Evolutionary conservation across 2,329 filamentous ascomycete species (phyloP).

Genomic region (Calonectria pseudoturangicola): DNA sequence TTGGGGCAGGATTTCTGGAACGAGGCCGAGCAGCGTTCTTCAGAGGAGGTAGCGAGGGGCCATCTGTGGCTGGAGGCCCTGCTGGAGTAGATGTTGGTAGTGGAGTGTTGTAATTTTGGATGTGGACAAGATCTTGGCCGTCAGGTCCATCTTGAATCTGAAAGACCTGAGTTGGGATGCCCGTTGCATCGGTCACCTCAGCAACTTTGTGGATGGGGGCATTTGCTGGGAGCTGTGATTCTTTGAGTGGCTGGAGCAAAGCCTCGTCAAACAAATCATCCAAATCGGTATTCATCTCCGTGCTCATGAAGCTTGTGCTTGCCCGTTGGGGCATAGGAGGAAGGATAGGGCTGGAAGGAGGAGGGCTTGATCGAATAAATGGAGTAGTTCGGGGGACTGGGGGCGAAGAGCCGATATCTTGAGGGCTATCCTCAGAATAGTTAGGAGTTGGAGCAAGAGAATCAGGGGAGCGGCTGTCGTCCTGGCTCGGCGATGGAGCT

Average conservation of each 20-base stretch:
- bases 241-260: conserved; percentile 64
- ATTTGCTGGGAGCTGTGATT: conserved; percentile 54
- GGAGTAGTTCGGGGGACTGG: conserved; percentile 81
- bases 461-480: conserved; percentile 73
- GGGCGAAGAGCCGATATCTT: conserved; percentile 92
- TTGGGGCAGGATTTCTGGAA: conserved; percentile 44
- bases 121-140: conserved; percentile 61
- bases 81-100: conserved; percentile 49
- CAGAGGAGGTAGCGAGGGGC: conserved; percentile 51
- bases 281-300: conserved; percentile 84
- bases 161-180: conserved; percentile 66
- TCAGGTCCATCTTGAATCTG: conserved; percentile 60
- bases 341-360: conserved; percentile 87
- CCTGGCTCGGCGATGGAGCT: conserved; percentile 66
- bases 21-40: conserved; percentile 43
- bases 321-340: conserved; percentile 79
- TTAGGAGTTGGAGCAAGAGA: conserved; percentile 71
- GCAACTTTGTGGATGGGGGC: conserved; percentile 46
- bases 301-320: conserved; percentile 91
- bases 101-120: conserved; percentile 59
- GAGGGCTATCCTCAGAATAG: conserved; percentile 80
- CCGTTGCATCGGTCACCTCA: conserved; percentile 59
- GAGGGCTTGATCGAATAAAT: conserved; percentile 75
- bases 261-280: conserved; percentile 82
- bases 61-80: conserved; percentile 45